Evolutionary conservation across 768 basidiomycete species (phyloP).

Genomic region (Favolaschia claudopus): DNA sequence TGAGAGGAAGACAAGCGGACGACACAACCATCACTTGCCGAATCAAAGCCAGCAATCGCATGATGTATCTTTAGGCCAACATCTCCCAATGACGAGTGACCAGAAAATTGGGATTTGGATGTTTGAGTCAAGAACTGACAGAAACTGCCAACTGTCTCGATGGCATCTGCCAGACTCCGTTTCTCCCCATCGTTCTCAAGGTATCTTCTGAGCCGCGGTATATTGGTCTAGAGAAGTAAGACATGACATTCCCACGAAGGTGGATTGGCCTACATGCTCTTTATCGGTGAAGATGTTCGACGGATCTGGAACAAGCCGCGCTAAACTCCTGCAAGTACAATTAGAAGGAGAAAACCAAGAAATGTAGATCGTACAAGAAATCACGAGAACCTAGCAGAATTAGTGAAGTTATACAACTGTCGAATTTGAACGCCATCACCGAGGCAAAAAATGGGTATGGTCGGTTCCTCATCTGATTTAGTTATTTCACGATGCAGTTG

Average conservation of each 20-base stretch:
- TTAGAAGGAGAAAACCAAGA: neutral
- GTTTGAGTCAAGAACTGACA: constrained; percentile 4
- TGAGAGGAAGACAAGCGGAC: neutral
- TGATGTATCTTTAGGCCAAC: neutral
- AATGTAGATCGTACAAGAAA: constrained; percentile 7
- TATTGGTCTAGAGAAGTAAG: constrained; percentile 11
- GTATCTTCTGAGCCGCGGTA: constrained; percentile 12
- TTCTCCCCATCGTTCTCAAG: constrained; percentile 17
- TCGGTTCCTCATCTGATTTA: neutral
- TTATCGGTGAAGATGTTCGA: neutral
- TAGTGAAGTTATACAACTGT: neutral
- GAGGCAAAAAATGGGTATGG: constrained; percentile 19
- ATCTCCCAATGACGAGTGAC: too few relatives aligned
- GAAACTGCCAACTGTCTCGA: neutral
- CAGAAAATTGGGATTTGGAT: neutral
- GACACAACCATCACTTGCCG: neutral
- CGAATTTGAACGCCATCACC: neutral
- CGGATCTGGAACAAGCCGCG: constrained; percentile 1
- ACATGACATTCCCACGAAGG: neutral
- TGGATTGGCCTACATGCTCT: constrained; percentile 9
- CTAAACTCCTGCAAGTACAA: neutral
- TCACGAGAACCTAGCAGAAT: constrained; percentile 17
- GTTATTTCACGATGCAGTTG: constrained; percentile 2
- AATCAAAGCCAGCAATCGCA: neutral
- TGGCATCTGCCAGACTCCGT: constrained; percentile 19